Evolutionary conservation across 106 monocot species (phyloP), one percentile per base, ranked within the genome.

Genomic region (Dendrobium huoshanense): DNA sequence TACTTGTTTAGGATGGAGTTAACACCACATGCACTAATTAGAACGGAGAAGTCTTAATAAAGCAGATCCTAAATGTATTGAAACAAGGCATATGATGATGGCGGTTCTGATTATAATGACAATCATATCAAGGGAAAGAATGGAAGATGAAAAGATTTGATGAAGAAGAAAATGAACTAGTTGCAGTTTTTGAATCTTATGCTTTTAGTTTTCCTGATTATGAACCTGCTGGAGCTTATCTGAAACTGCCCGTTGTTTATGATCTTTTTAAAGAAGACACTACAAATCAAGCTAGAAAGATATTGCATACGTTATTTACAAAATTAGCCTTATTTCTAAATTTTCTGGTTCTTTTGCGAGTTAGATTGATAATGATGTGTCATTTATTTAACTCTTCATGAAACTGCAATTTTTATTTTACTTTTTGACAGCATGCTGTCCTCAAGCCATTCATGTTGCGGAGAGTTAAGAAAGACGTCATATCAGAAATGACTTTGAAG

Each of bases 391-490:
- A 74, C 43, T 42, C 4, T 41, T 74, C 44, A 3, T 20, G 74
- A 42, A 74, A 13, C 43, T 41, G 20, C 19, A 41, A 19, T 1
- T 41, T 44, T n/a, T 74, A 5, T n/a, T 74, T 11, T 44, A 6
- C 13, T 74, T 74, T 74, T 9, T 74, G 33, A 75, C 91, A 98
- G 98, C 98, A 98, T 98, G 95, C 92, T 55, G 87, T 98, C 24
- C 79, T 98, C 41, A 98, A 98, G 78, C 98, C 98, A 75, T 98
- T 98, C 76, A 95, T 98, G 98, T 79, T 98, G 78, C 90, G 98
- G 8, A 89, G 98, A 19, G 91, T 98, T 25, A 98, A 98, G 88
- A 98, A 95, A 75, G 98, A 98, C 85, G 98, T 98, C 47, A 95
- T 98, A 79, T 81, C 94, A 42, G 98, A 98, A 88, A 91, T 98